A percentile compares a stretch with the other conserved stretches of the same genome.
phyloP scores from a whole-genome alignment of 2,329 filamentous ascomycete species.

The Alternaria sp. region DNA sequence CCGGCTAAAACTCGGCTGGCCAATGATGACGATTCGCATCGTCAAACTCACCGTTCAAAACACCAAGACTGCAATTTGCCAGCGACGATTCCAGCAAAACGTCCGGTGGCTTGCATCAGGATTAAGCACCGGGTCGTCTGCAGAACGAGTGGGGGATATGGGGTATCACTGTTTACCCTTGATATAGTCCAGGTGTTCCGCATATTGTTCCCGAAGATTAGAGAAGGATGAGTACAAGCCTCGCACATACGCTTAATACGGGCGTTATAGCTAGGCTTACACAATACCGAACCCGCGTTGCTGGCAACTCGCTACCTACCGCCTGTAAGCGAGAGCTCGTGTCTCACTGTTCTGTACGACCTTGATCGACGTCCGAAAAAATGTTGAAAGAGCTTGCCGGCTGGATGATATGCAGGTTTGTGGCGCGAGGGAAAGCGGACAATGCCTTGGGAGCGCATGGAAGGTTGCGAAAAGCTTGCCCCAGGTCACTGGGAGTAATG shows the following conservation, averaged over 20 bases:
- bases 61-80: conserved; percentile 6
- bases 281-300: conserved; percentile 15
- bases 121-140: neutral
- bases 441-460: neutral
- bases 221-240: neutral
- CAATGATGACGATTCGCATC: conserved; percentile 9
- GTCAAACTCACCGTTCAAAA: conserved; percentile 1
- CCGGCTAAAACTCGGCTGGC: conserved; percentile 15
- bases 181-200: conserved; percentile 1
- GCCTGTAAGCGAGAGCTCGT: conserved; percentile 20
- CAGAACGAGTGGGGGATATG: neutral
- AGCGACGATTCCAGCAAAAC: conserved; percentile 2
- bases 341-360: conserved; percentile 17
- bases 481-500: neutral
- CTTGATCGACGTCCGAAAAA: conserved; percentile 7
- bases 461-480: neutral
- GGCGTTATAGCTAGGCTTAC: conserved; percentile 18
- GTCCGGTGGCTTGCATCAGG: conserved; percentile 11
- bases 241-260: conserved; percentile 16
- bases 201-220: conserved; percentile 2
- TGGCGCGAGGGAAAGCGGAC: neutral
- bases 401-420: neutral
- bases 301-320: conserved; percentile 18
- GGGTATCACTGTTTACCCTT: conserved; percentile 6
- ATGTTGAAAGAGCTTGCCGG: neutral